Conservation (phyloP, 202 grass and related monocot species). For the Carex sylvatica region DNA sequence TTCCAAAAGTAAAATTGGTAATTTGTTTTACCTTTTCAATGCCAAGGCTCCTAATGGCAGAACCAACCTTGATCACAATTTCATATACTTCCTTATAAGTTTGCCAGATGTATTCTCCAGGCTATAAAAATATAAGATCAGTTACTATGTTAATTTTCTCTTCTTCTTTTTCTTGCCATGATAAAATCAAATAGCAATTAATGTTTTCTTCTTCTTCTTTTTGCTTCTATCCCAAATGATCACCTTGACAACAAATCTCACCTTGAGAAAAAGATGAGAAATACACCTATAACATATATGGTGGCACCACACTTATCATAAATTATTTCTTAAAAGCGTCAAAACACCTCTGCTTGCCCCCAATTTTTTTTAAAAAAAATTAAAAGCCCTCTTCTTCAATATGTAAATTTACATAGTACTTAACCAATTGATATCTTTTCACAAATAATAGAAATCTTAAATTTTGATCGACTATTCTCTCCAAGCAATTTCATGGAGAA, state of each 20-base stretch:
- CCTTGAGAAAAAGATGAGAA: too few species aligned
- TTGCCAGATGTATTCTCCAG: slow-evolving; percentile 71
- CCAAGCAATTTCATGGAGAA: too few species aligned
- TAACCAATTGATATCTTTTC: too few species aligned
- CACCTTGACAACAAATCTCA: not conserved
- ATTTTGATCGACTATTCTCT: too few species aligned
- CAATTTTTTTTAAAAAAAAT: too few species aligned
- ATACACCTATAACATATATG: too few species aligned
- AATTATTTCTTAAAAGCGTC: too few species aligned
- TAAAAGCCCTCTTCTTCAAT: too few species aligned
- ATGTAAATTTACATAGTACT: too few species aligned
- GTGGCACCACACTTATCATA: too few species aligned
- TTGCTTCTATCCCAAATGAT: not conserved
- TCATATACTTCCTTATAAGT: slow-evolving; percentile 81
- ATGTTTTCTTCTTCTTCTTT: not conserved
- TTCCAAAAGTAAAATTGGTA: not conserved
- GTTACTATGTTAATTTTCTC: not conserved
- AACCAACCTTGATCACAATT: slow-evolving; percentile 56
- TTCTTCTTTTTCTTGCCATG: not conserved
- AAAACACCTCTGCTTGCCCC: too few species aligned
- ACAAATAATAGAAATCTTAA: too few species aligned
- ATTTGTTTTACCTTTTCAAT: slow-evolving; percentile 51
- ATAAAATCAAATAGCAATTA: not conserved
- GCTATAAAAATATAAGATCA: slow-evolving; percentile 30
- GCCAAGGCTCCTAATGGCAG: slow-evolving; percentile 51